Base-by-base conservation (phyloP, 2,329 filamentous ascomycete genomes). In the Hypoxylon sp. region DNA sequence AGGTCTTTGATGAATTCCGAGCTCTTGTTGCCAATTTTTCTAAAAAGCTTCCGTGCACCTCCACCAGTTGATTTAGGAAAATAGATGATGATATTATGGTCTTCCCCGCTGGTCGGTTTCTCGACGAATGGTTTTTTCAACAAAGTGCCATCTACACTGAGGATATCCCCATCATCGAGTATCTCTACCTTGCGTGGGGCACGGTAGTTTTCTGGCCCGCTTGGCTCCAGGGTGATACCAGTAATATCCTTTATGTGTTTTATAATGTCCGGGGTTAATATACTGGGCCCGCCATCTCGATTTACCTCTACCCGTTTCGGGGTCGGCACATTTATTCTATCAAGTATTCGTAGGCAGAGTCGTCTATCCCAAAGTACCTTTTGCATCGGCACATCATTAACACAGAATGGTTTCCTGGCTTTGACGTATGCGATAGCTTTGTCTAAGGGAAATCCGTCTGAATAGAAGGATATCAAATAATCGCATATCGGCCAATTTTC, bases 31-130 rank as follows among this genome's bases (percentile, higher is more conserved):
- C 97, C 97, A 75, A 99, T 93, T 80, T 99, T 99, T 64, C 96
- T 88, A 82, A 99, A 99, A 3, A 99, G 87, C 73, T 95, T 93
- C 65, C 97, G 88, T 26, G 94, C 97, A 66, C 96, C 96, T 52
- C 95, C 94, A 3, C 94, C 94, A 52, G 92, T 88, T 46, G 93
- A 92, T 69, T 91, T 92, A 22, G 95, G 93, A 76, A 97, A 98
- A 82, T 98, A 99, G 62, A 99, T 98, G 81, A 97, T 92, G 75
- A 99, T 97, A 79, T 99, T 99, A 82, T 99, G 96, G 76, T 99
- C 95, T 81, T 99, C 96, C 35, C 96, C 96, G 77, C 93, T 98
- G n/a, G 94, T 94, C 0, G 96, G 96, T 80, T 99, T 99, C 79
- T 99, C 96, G 39, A 99, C 96, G 77, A 99, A 99, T 0, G 96